Base-by-base conservation (phyloP, 805 yeast genomes). In the Candida namnaoensis region DNA sequence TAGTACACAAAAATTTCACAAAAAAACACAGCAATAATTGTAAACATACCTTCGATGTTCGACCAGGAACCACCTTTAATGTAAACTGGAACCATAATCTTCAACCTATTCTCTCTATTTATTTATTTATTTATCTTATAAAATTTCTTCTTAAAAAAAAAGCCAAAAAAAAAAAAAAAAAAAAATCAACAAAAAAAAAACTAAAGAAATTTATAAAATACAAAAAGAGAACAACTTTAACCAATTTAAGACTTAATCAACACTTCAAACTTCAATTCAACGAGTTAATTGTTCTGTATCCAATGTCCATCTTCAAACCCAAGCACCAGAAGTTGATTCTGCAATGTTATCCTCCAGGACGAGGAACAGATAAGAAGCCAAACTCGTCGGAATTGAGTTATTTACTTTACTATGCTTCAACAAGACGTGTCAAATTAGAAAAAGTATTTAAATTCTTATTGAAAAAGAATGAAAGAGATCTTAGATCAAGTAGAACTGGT, bases 51-150 rank as follows among this genome's bases (percentile, higher is more conserved):
- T 50, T 78, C 83, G 10, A 72, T 61, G 54, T 86, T 82, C 7
- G 95, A 80, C 98, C 98, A 90, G 5, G 76, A 80, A 37, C 95
- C 96, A 27, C 95, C 96, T 56, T 82, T 85, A 38, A 85, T 84
- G 54, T 84, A 85, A 0, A 81, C 66, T 1, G 91, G 84, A 50
- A 69, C 71, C 64, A 73, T 73, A 10, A 2, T 19, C 19, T 19
- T 19, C 19, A 19, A 19, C n/a, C n/a, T n/a, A 19, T 19, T 19
- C 19, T 19, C n/a, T n/a, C n/a, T n/a, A n/a, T n/a, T n/a, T n/a
- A n/a, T n/a, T n/a, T 19, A 19, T 19, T 19, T 19, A 19, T 19
- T 3, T 19, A 19, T 7, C 35, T 15, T 10, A 15, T 34, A 15
- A 13, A 19, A 7, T 34, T 19, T 14, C n/a, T n/a, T n/a, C n/a